These are phyloP conservation scores for Quercus tomentella DNA, from an alignment of 331 rosid species.

Conservation along the genomic window DNA sequence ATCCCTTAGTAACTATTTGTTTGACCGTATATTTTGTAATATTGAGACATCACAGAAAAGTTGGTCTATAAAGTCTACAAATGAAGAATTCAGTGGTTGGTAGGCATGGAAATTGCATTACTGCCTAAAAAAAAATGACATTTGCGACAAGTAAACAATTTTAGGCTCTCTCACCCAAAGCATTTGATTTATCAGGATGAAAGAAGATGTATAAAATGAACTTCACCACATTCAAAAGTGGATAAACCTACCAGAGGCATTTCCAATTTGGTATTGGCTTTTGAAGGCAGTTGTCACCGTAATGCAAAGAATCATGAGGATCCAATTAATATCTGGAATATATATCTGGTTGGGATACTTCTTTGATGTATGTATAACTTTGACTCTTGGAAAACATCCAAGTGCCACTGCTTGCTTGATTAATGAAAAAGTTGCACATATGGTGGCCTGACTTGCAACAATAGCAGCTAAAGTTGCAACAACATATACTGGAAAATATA, in stretches of 20 bases:
- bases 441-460: slow-evolving; percentile 54
- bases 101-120: too few species aligned
- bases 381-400: slow-evolving; percentile 50
- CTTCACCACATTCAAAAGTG: neutral
- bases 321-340: slow-evolving; percentile 46
- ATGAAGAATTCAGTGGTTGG: too few species aligned
- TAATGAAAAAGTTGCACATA: slow-evolving; percentile 47
- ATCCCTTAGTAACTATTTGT: too few species aligned
- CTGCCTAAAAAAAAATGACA: too few species aligned
- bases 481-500: slow-evolving; percentile 46
- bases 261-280: slow-evolving; percentile 57
- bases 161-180: too few species aligned
- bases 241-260: slow-evolving; percentile 51
- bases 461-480: slow-evolving; percentile 49
- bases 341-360: slow-evolving; percentile 44
- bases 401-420: slow-evolving; percentile 32
- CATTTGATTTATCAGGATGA: too few species aligned
- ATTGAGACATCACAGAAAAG: too few species aligned
- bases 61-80: too few species aligned
- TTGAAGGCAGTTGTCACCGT: slow-evolving; percentile 31
- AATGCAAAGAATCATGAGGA: slow-evolving; percentile 41
- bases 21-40: too few species aligned
- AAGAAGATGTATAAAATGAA: too few species aligned
- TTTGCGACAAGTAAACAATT: too few species aligned
- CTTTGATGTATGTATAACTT: slow-evolving; percentile 40